Base-by-base conservation (phyloP, 2,329 filamentous ascomycete species). In the Hymenoscyphus albidus region DNA sequence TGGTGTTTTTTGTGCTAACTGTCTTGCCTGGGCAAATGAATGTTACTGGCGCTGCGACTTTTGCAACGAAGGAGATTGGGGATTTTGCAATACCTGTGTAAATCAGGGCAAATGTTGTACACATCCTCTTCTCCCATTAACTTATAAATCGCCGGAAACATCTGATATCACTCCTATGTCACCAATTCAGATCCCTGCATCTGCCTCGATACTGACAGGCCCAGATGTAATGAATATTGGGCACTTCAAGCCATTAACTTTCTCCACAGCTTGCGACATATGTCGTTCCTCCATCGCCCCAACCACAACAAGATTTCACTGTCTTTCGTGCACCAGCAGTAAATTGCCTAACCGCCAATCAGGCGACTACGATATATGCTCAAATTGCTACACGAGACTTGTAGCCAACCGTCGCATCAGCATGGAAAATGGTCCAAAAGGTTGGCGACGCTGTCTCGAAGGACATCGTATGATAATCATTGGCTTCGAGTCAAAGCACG, bases 41-140 rank as follows among this genome's bases (percentile, higher is more conserved):
- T 95, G 92, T 77, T 96, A 91, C 77, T 98, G 93, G 94, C 88
- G 91, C 67, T 98, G 94, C 76, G 86, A 90, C 65, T 76, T 83
- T 32, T 98, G 94, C 78, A 97, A 97, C 71, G 88, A 95, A 67
- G 94, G 92, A 5, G 93, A 96, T 73, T 98, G 93, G 93, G 94
- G 94, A 0, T 97, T 92, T 75, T 98, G 94, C 78, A 92, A 93
- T 71, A 80, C 83, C 66, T 98, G 94, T 70, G 92, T 97, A 38
- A 93, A 94, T 65, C 87, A 89, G 75, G 93, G 92, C 16, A 83
- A 83, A 65, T 90, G 88, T 65, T 98, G 94, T 77, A 90, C 88
- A 0, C 94, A 98, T 73, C 83, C 90, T 6, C 81, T 98, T 0
- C 80, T 96, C 0, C 92, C 93, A 0, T 80, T 96, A 56, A 85